Evolutionary conservation across 2,329 filamentous ascomycete species (phyloP).

Genomic region (Phaeomoniella chlamydospora): DNA sequence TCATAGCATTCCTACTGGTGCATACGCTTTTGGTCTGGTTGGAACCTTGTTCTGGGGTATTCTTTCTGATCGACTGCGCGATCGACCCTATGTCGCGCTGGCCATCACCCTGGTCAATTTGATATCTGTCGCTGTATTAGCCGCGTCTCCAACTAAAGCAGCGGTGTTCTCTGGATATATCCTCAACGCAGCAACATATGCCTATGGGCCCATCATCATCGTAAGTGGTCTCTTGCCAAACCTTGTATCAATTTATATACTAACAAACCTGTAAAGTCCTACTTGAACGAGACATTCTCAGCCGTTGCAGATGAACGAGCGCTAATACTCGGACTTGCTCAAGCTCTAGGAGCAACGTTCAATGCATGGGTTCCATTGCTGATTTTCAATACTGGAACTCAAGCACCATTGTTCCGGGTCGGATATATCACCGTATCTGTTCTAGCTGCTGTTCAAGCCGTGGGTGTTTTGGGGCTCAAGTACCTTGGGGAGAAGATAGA

Average conservation of each 20-base stretch:
- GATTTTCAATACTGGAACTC: no score
- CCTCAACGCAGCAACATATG: constrained; percentile 11
- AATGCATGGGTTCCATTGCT: constrained; percentile 11
- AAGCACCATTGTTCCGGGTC: no score
- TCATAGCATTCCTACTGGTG: constrained; percentile 9
- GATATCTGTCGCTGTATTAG: constrained; percentile 10
- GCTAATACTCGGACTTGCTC: constrained; percentile 8
- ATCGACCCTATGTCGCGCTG: constrained; percentile 7
- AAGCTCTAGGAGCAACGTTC: constrained; percentile 10
- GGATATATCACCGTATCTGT: no score
- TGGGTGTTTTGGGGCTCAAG: no score
- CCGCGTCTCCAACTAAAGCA: constrained; percentile 9
- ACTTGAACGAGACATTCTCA: no score
- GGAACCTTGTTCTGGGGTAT: constrained; percentile 8
- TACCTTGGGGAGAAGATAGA: no score
- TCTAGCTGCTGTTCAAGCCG: no score
- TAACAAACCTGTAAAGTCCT: no score
- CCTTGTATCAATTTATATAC: no score
- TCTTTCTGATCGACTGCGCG: constrained; percentile 8
- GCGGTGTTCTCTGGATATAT: constrained; percentile 10
- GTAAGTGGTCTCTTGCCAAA: no score
- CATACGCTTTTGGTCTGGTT: constrained; percentile 6
- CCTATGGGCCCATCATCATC: constrained; percentile 9
- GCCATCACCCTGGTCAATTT: constrained; percentile 10
- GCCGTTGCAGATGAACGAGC: constrained; percentile 13